Percentiles rank a stretch among this genome's conserved stretches.
These are phyloP conservation scores for Xerocomus potaroensis DNA, from an alignment of 768 basidiomycete genomes.

Conservation along the genomic window DNA sequence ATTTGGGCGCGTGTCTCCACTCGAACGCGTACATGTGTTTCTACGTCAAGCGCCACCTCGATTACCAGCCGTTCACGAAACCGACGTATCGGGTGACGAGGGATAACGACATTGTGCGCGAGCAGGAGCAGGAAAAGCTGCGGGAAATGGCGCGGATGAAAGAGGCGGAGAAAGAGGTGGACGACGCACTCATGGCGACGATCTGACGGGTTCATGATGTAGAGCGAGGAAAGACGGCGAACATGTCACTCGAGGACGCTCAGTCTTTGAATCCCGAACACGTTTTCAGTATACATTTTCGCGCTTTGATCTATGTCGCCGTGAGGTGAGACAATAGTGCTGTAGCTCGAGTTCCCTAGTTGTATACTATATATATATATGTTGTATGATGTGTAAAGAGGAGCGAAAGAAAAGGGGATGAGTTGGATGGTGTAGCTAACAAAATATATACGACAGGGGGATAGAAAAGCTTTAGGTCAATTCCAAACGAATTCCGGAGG, in stretches of 20 bases:
- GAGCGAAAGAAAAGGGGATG: conserved; percentile 8
- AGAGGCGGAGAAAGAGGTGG: conserved; percentile 64
- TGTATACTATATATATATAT: conserved; percentile 2
- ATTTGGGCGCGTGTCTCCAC: conserved; percentile 58
- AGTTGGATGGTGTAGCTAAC: conserved; percentile 1
- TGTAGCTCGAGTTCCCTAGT: neutral
- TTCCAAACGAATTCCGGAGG: conserved; percentile 12
- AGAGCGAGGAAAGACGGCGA: too few relatives aligned
- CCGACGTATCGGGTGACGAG: conserved; percentile 65
- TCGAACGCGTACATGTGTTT: conserved; percentile 93
- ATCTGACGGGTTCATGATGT: conserved; percentile 28
- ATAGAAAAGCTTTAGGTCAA: conserved; percentile 6
- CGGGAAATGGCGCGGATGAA: conserved; percentile 49
- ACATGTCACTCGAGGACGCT: too few relatives aligned
- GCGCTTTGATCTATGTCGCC: neutral
- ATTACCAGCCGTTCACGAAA: conserved; percentile 69
- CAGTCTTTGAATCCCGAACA: too few relatives aligned
- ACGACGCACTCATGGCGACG: conserved; percentile 58
- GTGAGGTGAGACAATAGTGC: neutral
- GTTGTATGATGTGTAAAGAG: neutral
- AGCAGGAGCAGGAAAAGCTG: conserved; percentile 52
- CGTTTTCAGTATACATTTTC: neutral
- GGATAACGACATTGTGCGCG: conserved; percentile 61
- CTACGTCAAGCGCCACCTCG: conserved; percentile 86
- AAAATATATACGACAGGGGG: neutral